Evolutionary conservation across 257 asterid genomes (phyloP).

Genomic region (Buddleja alternifolia): DNA sequence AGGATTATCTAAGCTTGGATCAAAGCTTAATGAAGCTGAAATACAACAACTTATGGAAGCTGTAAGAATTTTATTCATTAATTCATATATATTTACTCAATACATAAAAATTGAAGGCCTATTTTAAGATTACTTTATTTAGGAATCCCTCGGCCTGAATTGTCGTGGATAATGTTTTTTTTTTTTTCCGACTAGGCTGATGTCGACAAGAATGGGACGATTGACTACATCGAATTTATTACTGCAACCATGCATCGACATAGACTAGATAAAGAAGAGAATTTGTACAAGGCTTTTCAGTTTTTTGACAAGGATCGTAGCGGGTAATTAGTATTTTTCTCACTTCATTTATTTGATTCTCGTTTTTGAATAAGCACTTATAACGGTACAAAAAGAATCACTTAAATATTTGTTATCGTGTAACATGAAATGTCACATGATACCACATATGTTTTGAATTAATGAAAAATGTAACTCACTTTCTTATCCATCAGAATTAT

Average conservation of each 20-base stretch:
- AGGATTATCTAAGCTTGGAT: slow-evolving; percentile 82
- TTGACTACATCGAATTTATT: slow-evolving; percentile 83
- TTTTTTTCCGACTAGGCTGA: slow-evolving; percentile 62
- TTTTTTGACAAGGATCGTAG: slow-evolving; percentile 77
- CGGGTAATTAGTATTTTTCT: slow-evolving; percentile 54
- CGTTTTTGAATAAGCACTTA: not conserved
- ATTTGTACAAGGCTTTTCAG: slow-evolving; percentile 71
- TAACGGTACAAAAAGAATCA: not conserved
- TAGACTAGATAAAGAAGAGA: slow-evolving; percentile 80
- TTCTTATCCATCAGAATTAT: slow-evolving; percentile 74
- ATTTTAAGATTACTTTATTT: too few relatives aligned
- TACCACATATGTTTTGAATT: too few relatives aligned
- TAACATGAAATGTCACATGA: too few relatives aligned
- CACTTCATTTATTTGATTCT: not conserved
- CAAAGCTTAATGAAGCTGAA: slow-evolving; percentile 73
- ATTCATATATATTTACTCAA: too few relatives aligned
- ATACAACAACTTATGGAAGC: slow-evolving; percentile 87
- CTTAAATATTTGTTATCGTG: not conserved
- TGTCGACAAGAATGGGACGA: slow-evolving; percentile 78
- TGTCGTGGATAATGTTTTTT: too few relatives aligned
- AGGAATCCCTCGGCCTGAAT: too few relatives aligned
- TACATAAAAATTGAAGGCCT: too few relatives aligned
- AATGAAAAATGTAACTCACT: not conserved
- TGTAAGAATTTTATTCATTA: slow-evolving; percentile 43
- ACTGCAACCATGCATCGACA: slow-evolving; percentile 95